Evolutionary conservation across 164 flowering plant genomes (phyloP), one percentile per base, ranked within the genome.

Genomic region (Vitis rotundifolia): DNA sequence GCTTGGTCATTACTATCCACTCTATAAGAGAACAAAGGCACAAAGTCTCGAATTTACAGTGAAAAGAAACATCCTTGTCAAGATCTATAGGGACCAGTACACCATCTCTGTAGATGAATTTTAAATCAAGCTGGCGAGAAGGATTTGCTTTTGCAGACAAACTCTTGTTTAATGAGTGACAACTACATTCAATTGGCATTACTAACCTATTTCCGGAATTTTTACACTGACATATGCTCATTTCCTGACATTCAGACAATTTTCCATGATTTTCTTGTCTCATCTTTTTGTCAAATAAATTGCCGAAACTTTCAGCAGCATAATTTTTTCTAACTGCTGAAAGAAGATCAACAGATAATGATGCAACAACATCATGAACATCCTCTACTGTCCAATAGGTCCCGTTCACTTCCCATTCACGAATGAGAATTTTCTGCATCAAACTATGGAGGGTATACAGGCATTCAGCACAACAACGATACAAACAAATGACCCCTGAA

Each of bases 21-120:
- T 86, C 86, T 71, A 84, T 80, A 75, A 91, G 84, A 74, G 88
- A 78, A 72, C 89, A 85, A 77, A 94, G 91, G 84, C 98, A 92
- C 72, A 92, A 75, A 37, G 71, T 81, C 78, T 84, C 86, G 55
- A 83, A 83, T 84, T 84, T 90, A 83, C 96, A 90, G 73, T 91
- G 97, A 70, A 81, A 74, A 59, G 78, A 68, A 68, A 71, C 75
- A 69, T 86, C 91, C 57, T 68, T 72, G 65, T 71, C 81, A 51
- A 76, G 63, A 67, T 84, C 86, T 76, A 80, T 56, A 52, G 83
- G 67, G 68, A 84, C 78, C 77, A 93, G 75, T 3, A 88, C 85
- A 68, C 87, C 85, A 74, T 95, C 85, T 80, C 85, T 86, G 85
- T 80, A 86, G 48, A 83, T 67, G 73, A 88, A 90, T 48, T 76